phyloP scores from a whole-genome alignment of 371 early-diverging fungal genomes.

The Fennellomyces sp. region DNA sequence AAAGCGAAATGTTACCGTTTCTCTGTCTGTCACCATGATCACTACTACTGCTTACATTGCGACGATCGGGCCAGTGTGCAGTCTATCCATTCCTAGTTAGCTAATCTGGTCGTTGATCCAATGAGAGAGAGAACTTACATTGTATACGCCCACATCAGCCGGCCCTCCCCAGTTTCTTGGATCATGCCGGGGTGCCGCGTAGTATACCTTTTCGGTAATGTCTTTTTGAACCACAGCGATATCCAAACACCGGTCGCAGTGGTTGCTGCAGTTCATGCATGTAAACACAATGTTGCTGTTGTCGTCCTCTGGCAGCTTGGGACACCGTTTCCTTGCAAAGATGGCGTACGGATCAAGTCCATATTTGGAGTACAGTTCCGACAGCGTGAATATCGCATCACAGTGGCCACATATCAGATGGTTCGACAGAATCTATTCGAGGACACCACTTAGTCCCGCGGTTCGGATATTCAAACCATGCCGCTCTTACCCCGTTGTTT shows the following conservation, averaged over 20 bases:
- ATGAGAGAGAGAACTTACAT: neutral
- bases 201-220: slow-evolving; percentile 15
- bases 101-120: no score
- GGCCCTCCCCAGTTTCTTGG: slow-evolving; percentile 22
- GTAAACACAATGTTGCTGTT: slow-evolving; percentile 12
- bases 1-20: neutral
- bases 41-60: neutral
- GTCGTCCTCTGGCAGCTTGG: neutral
- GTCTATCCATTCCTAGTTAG: neutral
- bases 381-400: neutral
- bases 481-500: slow-evolving; percentile 4
- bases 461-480: neutral
- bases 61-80: neutral
- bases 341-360: slow-evolving; percentile 14
- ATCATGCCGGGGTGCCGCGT: slow-evolving; percentile 17
- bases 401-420: slow-evolving; percentile 30
- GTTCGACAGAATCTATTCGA: slow-evolving; percentile 14
- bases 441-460: neutral
- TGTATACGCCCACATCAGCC: slow-evolving; percentile 17
- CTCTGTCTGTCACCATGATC: neutral
- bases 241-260: slow-evolving; percentile 9
- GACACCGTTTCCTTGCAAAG: slow-evolving; percentile 16
- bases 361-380: slow-evolving; percentile 5
- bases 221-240: neutral
- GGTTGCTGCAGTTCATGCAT: slow-evolving; percentile 15